These are phyloP conservation scores for Pyrus hybrid DNA, from an alignment of 331 rosid species.

Conservation along the genomic window DNA sequence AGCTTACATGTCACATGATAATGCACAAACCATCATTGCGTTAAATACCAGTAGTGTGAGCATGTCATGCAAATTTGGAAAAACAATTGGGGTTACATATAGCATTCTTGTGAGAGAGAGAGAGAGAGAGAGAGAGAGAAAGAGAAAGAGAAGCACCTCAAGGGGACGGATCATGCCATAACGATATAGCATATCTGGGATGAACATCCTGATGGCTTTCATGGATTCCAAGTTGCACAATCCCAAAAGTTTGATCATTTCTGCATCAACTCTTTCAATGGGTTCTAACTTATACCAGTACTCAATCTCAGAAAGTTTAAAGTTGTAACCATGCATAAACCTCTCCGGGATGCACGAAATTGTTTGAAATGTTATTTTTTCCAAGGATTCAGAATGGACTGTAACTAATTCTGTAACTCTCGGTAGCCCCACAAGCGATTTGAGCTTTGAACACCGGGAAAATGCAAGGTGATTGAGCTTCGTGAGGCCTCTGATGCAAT, in stretches of 20 bases:
- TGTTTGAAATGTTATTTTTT: not conserved
- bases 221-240: not conserved
- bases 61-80: no score
- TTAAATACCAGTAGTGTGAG: no score
- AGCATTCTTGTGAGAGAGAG: no score
- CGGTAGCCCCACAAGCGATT: not conserved
- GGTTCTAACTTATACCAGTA: not conserved
- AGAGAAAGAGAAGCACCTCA: not conserved
- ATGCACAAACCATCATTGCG: no score
- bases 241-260: not conserved
- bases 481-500: not conserved
- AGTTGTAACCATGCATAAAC: rapidly evolving
- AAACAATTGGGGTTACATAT: no score
- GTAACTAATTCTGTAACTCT: not conserved
- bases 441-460: not conserved
- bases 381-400: not conserved
- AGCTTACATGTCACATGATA: no score
- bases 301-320: not conserved
- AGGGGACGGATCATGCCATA: not conserved
- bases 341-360: not conserved
- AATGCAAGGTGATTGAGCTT: not conserved
- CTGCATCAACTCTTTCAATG: not conserved
- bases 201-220: not conserved
- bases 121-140: not conserved
- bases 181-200: not conserved